phyloP scores from a whole-genome alignment of 139 green algal genomes.

The Asterochloris sp. region DNA sequence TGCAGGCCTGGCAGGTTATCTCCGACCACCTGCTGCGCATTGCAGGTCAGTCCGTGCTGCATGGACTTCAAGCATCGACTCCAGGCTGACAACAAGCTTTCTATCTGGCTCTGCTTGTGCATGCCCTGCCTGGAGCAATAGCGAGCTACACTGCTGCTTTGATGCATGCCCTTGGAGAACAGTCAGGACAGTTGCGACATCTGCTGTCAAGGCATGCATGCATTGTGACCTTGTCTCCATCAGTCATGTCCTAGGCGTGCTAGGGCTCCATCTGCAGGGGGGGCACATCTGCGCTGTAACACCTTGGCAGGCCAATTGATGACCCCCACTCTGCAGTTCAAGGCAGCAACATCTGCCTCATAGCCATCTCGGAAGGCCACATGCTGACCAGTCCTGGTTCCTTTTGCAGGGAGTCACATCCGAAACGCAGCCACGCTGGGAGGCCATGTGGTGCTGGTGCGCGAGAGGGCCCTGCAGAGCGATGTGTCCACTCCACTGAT shows the following conservation, averaged over 20 bases:
- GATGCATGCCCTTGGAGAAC: not conserved
- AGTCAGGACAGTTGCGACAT: not conserved
- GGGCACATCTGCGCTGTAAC: not conserved
- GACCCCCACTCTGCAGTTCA: too few relatives aligned
- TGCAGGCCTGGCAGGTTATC: slow-evolving; percentile 16
- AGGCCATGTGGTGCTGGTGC: slow-evolving; percentile 58
- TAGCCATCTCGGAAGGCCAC: not conserved
- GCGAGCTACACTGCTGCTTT: not conserved
- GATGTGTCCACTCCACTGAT: slow-evolving; percentile 54
- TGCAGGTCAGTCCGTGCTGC: slow-evolving; percentile 26
- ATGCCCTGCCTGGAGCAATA: not conserved
- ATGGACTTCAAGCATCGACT: not conserved
- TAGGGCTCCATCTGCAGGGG: not conserved
- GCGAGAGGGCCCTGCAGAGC: slow-evolving; percentile 34
- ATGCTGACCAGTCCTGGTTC: not conserved
- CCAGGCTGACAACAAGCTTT: not conserved
- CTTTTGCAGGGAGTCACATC: slow-evolving; percentile 61
- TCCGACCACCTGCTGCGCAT: slow-evolving; percentile 51
- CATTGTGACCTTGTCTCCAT: not conserved
- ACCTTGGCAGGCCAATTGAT: not conserved
- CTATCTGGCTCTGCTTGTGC: not conserved
- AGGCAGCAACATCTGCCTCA: too few relatives aligned
- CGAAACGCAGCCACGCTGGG: slow-evolving; percentile 61
- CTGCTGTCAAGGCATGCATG: not conserved
- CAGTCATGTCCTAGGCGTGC: too few relatives aligned